Conservation (phyloP, 2,329 filamentous ascomycete species). For the Fusarium sarcochroum region DNA sequence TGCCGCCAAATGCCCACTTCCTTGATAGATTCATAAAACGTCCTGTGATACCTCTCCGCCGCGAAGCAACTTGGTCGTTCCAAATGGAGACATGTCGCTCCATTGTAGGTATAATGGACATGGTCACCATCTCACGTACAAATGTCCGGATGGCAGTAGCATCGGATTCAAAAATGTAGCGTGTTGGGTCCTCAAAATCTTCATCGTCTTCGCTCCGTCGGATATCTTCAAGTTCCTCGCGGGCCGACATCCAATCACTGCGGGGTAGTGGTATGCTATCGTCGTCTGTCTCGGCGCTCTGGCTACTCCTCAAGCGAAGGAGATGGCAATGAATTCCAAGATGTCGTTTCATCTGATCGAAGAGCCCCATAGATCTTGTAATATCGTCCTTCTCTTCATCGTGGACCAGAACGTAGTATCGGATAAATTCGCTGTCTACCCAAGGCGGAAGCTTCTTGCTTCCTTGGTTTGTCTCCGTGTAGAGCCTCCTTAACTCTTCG, state of each 20-base stretch:
- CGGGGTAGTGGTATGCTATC: slow-evolving; percentile 86
- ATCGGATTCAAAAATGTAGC: slow-evolving; percentile 93
- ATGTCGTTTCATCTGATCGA: slow-evolving; percentile 99
- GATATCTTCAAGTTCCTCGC: slow-evolving; percentile 85
- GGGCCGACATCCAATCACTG: slow-evolving; percentile 90
- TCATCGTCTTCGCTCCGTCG: slow-evolving; percentile 76
- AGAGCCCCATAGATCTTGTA: slow-evolving; percentile 86
- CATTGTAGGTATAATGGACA: slow-evolving; percentile 96
- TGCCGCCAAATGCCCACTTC: slow-evolving; percentile 86
- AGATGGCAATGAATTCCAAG: slow-evolving; percentile 96
- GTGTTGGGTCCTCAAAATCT: slow-evolving; percentile 77
- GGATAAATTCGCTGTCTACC: slow-evolving; percentile 91
- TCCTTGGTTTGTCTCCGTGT: slow-evolving; percentile 85
- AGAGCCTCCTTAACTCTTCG: slow-evolving; percentile 86
- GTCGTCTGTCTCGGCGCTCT: slow-evolving; percentile 90
- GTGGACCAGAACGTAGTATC: slow-evolving; percentile 96
- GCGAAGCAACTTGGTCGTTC: slow-evolving; percentile 97
- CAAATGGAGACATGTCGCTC: slow-evolving; percentile 90
- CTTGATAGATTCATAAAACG: slow-evolving; percentile 96
- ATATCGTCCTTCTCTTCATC: slow-evolving; percentile 98
- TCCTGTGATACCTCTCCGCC: slow-evolving; percentile 88
- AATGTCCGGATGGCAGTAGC: slow-evolving; percentile 89
- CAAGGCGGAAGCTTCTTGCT: slow-evolving; percentile 81
- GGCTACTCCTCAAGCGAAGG: slow-evolving; percentile 84
- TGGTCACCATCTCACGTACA: slow-evolving; percentile 93